phyloP scores from a whole-genome alignment of 2,329 filamentous ascomycete species.

The Claviceps pusilla region DNA sequence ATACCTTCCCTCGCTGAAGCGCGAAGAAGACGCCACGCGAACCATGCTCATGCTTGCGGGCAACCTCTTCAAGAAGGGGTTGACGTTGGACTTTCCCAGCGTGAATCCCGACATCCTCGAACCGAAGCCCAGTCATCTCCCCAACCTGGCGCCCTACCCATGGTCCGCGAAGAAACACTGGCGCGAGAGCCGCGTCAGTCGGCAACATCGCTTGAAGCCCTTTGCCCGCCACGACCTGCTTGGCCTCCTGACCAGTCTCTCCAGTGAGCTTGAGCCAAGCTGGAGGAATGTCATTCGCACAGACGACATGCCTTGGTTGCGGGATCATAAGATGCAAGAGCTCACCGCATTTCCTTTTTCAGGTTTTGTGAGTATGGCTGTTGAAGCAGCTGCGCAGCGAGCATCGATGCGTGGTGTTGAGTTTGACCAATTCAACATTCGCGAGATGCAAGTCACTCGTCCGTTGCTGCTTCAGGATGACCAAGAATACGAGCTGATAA shows the following conservation, averaged over 20 bases:
- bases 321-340: conserved; percentile 43
- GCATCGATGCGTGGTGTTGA: conserved; percentile 11
- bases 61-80: conserved; percentile 17
- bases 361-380: conserved; percentile 35
- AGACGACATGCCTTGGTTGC: conserved; percentile 40
- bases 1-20: not conserved
- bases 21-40: not conserved
- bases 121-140: conserved; percentile 16
- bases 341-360: conserved; percentile 40
- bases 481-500: conserved; percentile 13
- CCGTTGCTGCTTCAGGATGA: conserved; percentile 3
- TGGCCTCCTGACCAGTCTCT: conserved; percentile 29
- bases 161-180: conserved; percentile 34
- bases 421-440: conserved; percentile 2
- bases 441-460: conserved; percentile 2
- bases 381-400: conserved; percentile 29
- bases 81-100: not conserved
- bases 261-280: conserved; percentile 28
- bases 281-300: conserved; percentile 34
- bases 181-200: conserved; percentile 30
- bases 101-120: conserved; percentile 21
- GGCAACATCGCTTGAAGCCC: conserved; percentile 25
- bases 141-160: conserved; percentile 31
- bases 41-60: conserved; percentile 18
- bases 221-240: conserved; percentile 30